These are phyloP conservation scores for Mantamonas sphyraenae DNA, from an alignment of 78 protist species.

Conservation along the genomic window DNA sequence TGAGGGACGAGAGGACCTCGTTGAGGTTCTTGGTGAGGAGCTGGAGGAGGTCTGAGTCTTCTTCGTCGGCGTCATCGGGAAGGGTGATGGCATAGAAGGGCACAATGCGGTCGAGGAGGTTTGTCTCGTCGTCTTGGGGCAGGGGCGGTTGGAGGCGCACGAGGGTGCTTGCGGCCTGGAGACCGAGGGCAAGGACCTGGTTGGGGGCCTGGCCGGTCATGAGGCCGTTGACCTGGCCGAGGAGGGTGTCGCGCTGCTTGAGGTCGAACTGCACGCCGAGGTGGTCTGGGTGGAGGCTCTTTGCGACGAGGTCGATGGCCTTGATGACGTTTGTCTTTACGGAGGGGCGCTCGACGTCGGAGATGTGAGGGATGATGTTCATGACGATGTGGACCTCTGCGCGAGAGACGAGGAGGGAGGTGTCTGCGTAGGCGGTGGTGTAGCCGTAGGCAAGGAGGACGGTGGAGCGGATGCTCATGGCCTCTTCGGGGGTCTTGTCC, in stretches of 20 bases:
- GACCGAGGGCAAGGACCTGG: not conserved
- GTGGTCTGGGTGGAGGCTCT: conserved; percentile 36
- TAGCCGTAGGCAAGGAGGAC: conserved; percentile 32
- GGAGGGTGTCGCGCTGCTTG: conserved; percentile 39
- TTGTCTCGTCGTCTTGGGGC: conserved; percentile 29
- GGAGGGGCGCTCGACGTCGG: not conserved
- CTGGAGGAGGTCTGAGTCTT: not conserved
- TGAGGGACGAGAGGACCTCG: not conserved
- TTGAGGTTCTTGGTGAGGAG: not conserved
- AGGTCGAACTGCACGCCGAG: conserved; percentile 13
- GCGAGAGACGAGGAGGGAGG: conserved; percentile 34
- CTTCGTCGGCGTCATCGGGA: not conserved
- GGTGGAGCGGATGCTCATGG: conserved; percentile 16
- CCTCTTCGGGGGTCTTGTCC: conserved; percentile 29
- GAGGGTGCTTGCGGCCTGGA: not conserved
- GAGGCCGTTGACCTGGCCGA: conserved; percentile 20
- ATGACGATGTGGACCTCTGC: conserved; percentile 44
- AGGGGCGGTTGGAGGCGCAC: not conserved
- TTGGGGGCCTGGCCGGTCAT: conserved; percentile 7
- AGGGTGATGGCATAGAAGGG: not conserved
- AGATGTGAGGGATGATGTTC: conserved; percentile 37
- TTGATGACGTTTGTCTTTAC: conserved; percentile 2
- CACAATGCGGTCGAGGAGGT: not conserved
- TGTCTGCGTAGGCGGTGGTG: conserved; percentile 26
- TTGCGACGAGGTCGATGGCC: conserved; percentile 44